phyloP scores from a whole-genome alignment of 2,329 filamentous ascomycete genomes.

The Neospermospora avenae region DNA sequence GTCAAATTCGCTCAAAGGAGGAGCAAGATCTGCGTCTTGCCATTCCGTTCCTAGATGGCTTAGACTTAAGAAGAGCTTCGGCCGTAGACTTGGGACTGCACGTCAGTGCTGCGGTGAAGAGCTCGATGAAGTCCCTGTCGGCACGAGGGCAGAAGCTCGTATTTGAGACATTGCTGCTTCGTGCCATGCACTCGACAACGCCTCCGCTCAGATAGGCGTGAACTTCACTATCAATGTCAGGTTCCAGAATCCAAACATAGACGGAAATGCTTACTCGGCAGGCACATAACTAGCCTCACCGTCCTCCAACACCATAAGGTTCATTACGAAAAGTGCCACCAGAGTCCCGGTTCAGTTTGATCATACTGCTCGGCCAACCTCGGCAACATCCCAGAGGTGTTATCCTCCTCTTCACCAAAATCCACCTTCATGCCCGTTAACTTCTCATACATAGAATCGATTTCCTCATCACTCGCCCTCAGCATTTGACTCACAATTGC shows the following conservation, averaged over 20 bases:
- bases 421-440: constrained; percentile 46
- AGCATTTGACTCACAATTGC: constrained; percentile 44
- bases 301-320: constrained; percentile 62
- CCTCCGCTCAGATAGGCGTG: constrained; percentile 90
- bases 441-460: constrained; percentile 45
- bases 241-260: background rate
- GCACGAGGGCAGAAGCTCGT: constrained; percentile 68
- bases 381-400: constrained; percentile 63
- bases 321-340: constrained; percentile 71
- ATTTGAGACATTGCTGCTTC: constrained; percentile 87
- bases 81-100: constrained; percentile 59
- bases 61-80: constrained; percentile 52
- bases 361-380: constrained; percentile 64
- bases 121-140: constrained; percentile 60
- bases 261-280: constrained; percentile 54
- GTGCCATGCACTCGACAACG: constrained; percentile 97
- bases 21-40: constrained; percentile 62
- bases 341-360: constrained; percentile 62
- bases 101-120: constrained; percentile 60
- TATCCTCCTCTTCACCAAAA: constrained; percentile 47
- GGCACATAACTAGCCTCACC: constrained; percentile 91
- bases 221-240: constrained; percentile 57
- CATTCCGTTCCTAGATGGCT: constrained; percentile 49
- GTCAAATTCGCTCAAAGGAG: constrained; percentile 70
- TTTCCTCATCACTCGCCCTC: constrained; percentile 44